Conservation (phyloP, 345 rosid species). For the Rubroshorea leprosula region DNA sequence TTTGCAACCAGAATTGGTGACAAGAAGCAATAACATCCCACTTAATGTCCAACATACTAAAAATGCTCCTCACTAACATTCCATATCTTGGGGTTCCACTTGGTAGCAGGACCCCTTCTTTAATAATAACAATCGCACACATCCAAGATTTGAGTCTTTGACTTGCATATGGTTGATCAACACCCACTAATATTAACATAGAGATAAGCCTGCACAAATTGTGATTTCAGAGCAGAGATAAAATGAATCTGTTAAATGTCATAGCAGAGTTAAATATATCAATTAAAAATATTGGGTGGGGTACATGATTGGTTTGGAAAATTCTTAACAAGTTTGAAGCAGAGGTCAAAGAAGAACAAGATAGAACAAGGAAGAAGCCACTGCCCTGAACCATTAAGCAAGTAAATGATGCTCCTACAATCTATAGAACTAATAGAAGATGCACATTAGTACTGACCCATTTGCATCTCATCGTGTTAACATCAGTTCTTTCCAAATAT, state of each 20-base stretch:
- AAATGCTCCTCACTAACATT: neutral
- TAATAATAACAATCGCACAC: neutral
- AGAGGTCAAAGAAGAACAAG: neutral
- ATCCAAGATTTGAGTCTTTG: neutral
- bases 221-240: neutral
- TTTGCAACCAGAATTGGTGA: neutral
- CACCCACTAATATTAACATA: neutral
- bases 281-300: neutral
- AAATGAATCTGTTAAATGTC: neutral
- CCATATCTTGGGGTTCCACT: neutral
- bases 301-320: neutral
- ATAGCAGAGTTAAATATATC: neutral
- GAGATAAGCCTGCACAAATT: neutral
- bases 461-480: too few relatives aligned
- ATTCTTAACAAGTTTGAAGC: neutral
- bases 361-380: too few relatives aligned
- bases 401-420: too few relatives aligned
- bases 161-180: neutral
- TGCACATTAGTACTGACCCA: too few relatives aligned
- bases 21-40: neutral
- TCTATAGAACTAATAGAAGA: too few relatives aligned
- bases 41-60: too few relatives aligned
- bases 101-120: neutral
- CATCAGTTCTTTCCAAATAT: too few relatives aligned
- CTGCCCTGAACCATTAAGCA: too few relatives aligned